These are phyloP conservation scores for Brettanomyces sp. DNA, from an alignment of 805 yeast species.

Conservation along the genomic window DNA sequence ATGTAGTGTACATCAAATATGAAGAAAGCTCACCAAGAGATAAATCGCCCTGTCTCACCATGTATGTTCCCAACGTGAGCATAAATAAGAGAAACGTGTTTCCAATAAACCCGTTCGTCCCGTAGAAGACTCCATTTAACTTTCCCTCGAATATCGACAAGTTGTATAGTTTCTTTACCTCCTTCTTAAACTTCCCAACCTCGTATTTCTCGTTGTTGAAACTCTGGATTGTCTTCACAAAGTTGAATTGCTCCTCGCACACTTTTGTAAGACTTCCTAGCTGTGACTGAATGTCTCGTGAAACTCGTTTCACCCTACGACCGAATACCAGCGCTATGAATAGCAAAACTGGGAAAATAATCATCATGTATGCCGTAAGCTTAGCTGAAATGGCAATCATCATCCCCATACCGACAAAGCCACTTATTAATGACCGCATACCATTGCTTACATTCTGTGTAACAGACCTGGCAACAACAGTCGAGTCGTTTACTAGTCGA, in stretches of 20 bases:
- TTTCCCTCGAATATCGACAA: constrained; percentile 75
- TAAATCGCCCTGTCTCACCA: constrained; percentile 69
- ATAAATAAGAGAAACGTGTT: constrained; percentile 71
- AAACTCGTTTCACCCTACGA: constrained; percentile 59
- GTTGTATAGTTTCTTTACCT: constrained; percentile 53
- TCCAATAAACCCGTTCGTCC: constrained; percentile 78
- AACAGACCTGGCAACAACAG: constrained; percentile 74
- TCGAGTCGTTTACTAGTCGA: constrained; percentile 79
- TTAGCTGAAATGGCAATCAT: constrained; percentile 83
- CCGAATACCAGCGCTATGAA: constrained; percentile 79
- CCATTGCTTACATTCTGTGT: constrained; percentile 91
- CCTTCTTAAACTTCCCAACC: constrained; percentile 62
- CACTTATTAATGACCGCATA: constrained; percentile 72
- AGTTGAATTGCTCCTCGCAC: constrained; percentile 83
- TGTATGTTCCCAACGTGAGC: constrained; percentile 68
- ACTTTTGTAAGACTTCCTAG: constrained; percentile 82
- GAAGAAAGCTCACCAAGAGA: constrained; percentile 86
- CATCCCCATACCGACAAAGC: constrained; percentile 82
- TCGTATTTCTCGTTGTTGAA: constrained; percentile 81
- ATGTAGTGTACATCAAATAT: constrained; percentile 91
- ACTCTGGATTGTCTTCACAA: constrained; percentile 79
- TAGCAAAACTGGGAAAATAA: constrained; percentile 77
- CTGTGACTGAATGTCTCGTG: constrained; percentile 72
- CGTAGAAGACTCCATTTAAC: constrained; percentile 66
- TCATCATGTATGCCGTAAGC: constrained; percentile 70